Evolutionary conservation across 2,329 filamentous ascomycete species (phyloP), one percentile per base, ranked within the genome.

Genomic region (Epichloe elymi): DNA sequence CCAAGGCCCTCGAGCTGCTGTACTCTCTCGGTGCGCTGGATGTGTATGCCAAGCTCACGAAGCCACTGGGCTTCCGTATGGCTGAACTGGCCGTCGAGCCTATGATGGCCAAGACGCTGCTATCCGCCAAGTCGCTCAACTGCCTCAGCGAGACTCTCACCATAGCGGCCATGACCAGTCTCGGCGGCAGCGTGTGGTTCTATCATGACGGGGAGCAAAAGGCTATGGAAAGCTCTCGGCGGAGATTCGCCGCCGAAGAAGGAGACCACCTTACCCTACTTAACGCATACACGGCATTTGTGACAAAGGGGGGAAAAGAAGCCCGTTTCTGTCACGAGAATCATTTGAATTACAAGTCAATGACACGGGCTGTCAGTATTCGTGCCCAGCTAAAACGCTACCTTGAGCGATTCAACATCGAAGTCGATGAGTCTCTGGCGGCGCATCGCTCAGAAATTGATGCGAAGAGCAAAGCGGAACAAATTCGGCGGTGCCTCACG

Each of bases 191-290:
- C 44, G 76, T 95, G 0, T 97, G 88, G 84, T 80, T 95, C 55
- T 78, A 85, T 35, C 83, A 88, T 58, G 84, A 90, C 23, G 85
- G 80, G 38, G 84, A 87, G 57, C 86, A 85, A 60, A 89, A 85
- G 60, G 73, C 75, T 48, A 79, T 85, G 63, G 88, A 95, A 62
- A 82, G 76, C 19, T 80, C 83, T 30, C 76, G 86, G 45, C 78
- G 87, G 46, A 87, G 85, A 60, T 97, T 97, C 61, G 88, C 91
- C 0, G 90, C 84, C 6, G 88, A 94, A 54, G 90, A 97, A 70
- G 93, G 93, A 1, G 93, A 98, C 60, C 91, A 97, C 60, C 69
- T 97, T 23, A 96, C 90, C 1, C 77, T 96, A 11, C 76, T 96
- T 40, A 97, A 98, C 60, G 86, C 90, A n/a, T 97, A 93, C 63